phyloP scores from a whole-genome alignment of 352 stramenopile species.

The Globisporangium heterothallicum region DNA sequence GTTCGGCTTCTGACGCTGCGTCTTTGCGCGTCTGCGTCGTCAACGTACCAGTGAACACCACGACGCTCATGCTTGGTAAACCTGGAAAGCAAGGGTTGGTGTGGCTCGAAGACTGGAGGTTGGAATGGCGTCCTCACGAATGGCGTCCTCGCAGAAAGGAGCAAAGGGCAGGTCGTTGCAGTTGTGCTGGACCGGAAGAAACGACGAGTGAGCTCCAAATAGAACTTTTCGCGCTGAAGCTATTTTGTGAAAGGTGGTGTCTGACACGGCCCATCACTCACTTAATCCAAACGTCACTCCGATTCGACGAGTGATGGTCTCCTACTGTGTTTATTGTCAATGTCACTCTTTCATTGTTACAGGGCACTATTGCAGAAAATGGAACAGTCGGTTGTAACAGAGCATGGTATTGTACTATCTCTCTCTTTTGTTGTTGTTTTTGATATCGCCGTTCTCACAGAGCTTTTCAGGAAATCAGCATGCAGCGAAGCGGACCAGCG shows the following conservation, averaged over 20 bases:
- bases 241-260: no score
- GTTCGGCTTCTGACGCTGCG: constrained; percentile 24
- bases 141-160: no score
- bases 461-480: no score
- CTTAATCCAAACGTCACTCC: background rate
- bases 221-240: no score
- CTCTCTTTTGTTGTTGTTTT: no score
- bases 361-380: background rate
- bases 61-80: constrained; percentile 14
- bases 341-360: background rate
- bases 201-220: background rate
- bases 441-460: no score
- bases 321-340: no score
- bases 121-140: no score
- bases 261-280: background rate
- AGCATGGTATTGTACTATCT: background rate
- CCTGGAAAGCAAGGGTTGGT: no score
- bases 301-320: background rate
- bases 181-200: background rate
- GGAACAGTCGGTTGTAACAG: background rate
- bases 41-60: constrained; percentile 56
- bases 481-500: background rate
- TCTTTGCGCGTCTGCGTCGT: constrained; percentile 38
- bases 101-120: no score
- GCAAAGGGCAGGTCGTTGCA: background rate